Evolutionary conservation across 1,284 basidiomycete species (phyloP).

Genomic region (Microstroma glucosiphilum): DNA sequence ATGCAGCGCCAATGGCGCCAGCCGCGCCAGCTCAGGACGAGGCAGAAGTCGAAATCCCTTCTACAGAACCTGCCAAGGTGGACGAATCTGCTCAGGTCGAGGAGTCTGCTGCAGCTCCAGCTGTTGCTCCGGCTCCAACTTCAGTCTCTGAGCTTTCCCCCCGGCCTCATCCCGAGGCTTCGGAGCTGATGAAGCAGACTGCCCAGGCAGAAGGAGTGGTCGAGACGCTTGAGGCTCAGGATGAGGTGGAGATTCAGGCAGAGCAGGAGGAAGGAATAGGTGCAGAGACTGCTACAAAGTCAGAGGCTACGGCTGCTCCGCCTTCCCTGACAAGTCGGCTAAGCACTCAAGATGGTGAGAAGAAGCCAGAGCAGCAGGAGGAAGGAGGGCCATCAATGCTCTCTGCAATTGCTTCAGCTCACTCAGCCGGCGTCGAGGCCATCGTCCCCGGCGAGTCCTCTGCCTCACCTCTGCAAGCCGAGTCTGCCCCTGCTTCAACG

Average conservation of each 20-base stretch:
- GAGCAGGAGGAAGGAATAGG: neutral
- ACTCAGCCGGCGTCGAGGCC: neutral
- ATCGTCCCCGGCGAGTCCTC: neutral
- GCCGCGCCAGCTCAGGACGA: neutral
- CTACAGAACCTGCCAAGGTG: neutral
- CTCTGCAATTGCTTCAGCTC: neutral
- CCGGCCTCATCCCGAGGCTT: too few relatives aligned
- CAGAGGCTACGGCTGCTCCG: neutral
- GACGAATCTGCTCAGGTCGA: neutral
- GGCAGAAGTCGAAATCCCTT: neutral
- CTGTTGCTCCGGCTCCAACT: too few relatives aligned
- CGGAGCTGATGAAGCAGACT: neutral
- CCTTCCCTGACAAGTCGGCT: too few relatives aligned
- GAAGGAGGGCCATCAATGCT: neutral
- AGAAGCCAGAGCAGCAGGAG: too few relatives aligned
- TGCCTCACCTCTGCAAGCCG: neutral
- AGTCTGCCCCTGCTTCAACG: neutral
- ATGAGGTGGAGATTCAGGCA: neutral
- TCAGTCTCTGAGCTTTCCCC: too few relatives aligned
- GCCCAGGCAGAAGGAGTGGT: neutral
- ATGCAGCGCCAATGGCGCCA: neutral
- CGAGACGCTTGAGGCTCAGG: neutral
- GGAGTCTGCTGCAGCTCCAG: neutral
- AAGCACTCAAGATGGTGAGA: too few relatives aligned
- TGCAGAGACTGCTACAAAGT: neutral